Base-by-base conservation (phyloP, 2,329 filamentous ascomycete species). In the Stemphylium beticola region DNA sequence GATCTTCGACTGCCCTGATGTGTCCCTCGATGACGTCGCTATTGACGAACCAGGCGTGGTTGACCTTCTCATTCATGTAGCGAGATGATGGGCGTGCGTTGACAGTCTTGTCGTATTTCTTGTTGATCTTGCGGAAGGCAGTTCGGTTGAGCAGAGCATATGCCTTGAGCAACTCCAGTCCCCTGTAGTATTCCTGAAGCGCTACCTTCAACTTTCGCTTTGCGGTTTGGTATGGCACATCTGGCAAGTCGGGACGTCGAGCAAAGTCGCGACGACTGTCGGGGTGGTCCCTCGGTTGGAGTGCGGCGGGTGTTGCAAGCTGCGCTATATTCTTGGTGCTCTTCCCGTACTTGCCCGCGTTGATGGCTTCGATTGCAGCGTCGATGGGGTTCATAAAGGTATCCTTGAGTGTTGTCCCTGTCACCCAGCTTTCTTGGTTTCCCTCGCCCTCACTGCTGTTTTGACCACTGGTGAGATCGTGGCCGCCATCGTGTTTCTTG, bases 111-210 rank as follows among this genome's bases (percentile, higher is more conserved):
- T 98, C 93, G 73, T 96, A 98, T 76, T 99, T 99, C 76, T 99
- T 99, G 77, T 96, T 97, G 71, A 99, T 92, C 75, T 99, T 99
- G 29, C 93, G 88, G 70, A 98, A 98, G 0, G 92, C 95, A 0
- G 92, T 96, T 43, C 92, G 85, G 74, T 99, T 99, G 12, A 97
- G 81, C 18, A 96, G 79, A 1, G 92, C 89, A 67, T 96, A 99
- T 0, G 91, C 90, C 77, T 97, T 98, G 55, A 99, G 82, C 40
- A 98, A 80, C 72, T 99, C 95, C 12, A 99, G 82, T 0, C 91
- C 89, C 17, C 93, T 88, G 73, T 99, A 98, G 73, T 92, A 96
- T 73, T 98, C 95, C 67, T 96, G 90, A 44, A 98, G 76, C 0
- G 95, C 95, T 42, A 91, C 79, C 76, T 98, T 98, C 51, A 99